Percentiles rank a stretch among this genome's conserved stretches.
These are phyloP conservation scores for Zygosaccharomyces kombuchaensis DNA, from an alignment of 805 yeast species.

Conservation along the genomic window DNA sequence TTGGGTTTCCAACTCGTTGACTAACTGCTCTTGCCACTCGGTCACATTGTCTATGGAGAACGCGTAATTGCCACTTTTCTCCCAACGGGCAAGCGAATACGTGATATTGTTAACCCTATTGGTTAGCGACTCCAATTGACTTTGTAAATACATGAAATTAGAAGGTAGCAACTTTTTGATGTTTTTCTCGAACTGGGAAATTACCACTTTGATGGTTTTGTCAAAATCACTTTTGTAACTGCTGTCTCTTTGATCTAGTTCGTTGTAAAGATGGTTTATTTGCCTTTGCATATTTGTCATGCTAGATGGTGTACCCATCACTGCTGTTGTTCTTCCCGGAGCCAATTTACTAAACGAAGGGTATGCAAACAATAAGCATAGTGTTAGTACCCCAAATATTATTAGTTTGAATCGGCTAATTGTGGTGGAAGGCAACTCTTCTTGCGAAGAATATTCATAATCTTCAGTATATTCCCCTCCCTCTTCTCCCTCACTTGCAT, in stretches of 20 bases:
- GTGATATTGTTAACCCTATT: slow-evolving; percentile 21
- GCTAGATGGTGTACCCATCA: slow-evolving; percentile 6
- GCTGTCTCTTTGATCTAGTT: slow-evolving; percentile 25
- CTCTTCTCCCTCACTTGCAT: slow-evolving; percentile 6
- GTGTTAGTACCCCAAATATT: not conserved
- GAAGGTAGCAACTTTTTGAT: slow-evolving; percentile 29
- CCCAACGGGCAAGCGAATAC: slow-evolving; percentile 10
- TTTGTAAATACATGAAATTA: slow-evolving; percentile 23
- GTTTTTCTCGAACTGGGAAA: slow-evolving; percentile 32
- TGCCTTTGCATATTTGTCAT: slow-evolving; percentile 25
- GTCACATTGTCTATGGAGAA: slow-evolving; percentile 24
- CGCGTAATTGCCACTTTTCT: slow-evolving; percentile 5
- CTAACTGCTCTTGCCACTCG: slow-evolving; percentile 21
- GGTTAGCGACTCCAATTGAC: slow-evolving; percentile 22
- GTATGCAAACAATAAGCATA: slow-evolving; percentile 4
- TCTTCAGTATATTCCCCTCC: slow-evolving; percentile 3
- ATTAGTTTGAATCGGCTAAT: not conserved
- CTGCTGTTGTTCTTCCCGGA: not conserved
- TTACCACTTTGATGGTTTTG: slow-evolving; percentile 27
- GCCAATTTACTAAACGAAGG: slow-evolving; percentile 6
- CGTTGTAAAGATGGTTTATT: slow-evolving; percentile 29
- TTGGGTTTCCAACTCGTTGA: slow-evolving; percentile 17
- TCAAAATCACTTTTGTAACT: slow-evolving; percentile 27
- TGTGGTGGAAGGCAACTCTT: not conserved
- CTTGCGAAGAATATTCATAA: slow-evolving; percentile 6